Evolutionary conservation across 345 rosid species (phyloP), one percentile per base, ranked within the genome.

Genomic region (Gossypium raimondii): DNA sequence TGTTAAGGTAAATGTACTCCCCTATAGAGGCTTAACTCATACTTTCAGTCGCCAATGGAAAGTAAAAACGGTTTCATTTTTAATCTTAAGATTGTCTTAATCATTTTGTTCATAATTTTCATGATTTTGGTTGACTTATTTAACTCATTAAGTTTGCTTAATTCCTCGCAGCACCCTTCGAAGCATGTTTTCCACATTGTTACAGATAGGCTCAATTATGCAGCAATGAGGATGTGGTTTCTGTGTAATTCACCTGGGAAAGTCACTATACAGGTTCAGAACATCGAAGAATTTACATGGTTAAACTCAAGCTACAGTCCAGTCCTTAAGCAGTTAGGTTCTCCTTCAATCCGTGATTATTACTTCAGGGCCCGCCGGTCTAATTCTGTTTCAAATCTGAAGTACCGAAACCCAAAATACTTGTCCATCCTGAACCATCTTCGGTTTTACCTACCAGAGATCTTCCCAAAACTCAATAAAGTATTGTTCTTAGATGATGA

Each of bases 181-280:
- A 87, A 90, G 73, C 98, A 91, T 80, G 97, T 95, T 76, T 91
- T 95, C 84, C 99, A 95, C 84, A 74, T 93, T 56, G 97, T 95
- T 72, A 93, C 97, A 2, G 98, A 95, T 86, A 88, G 87, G 77
- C 98, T 95, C 76, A 95, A 93, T 76, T 93, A 91, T 82, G 98
- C 97, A 9, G 97, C 98, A 72, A 95, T 95, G 99, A 88, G 94
- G 80, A 95, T 95, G 98, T 95, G 99, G 99, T 93, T 95, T 88
- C 82, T 95, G 57, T 81, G 64, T 72, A 90, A 95, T 85, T 91
- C 92, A 70, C 97, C 92, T 0, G 90, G 90, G 52, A 86, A 83
- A 77, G 98, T 92, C 69, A 77, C 94, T 12, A 69, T 93, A 84
- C 92, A 95, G 90, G 97, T 95, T 80, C 97, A 93, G 89, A 89